Conservation (phyloP, 2,329 filamentous ascomycete genomes). For the Aspergillus tubingensis region DNA sequence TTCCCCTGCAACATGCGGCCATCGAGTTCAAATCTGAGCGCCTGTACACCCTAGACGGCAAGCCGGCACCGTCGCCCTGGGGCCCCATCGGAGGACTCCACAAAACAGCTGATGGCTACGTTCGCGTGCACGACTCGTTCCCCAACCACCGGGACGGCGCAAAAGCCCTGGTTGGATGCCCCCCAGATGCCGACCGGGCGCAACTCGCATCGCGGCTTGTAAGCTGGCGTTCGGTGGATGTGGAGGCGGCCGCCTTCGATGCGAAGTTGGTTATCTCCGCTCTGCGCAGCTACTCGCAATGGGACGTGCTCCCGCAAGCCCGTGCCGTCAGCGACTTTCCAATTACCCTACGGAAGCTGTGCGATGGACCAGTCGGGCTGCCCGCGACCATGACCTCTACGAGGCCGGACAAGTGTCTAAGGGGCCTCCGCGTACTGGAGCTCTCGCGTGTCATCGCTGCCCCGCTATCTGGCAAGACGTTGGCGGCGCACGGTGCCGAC, state of each 20-base stretch:
- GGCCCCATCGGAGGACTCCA: slow-evolving; percentile 56
- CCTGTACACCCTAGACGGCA: slow-evolving; percentile 48
- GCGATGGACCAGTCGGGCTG: slow-evolving; percentile 12
- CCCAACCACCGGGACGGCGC: slow-evolving; percentile 52
- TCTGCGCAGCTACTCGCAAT: slow-evolving; percentile 53
- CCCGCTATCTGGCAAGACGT: slow-evolving; percentile 39
- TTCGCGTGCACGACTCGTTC: slow-evolving; percentile 59
- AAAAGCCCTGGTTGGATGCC: slow-evolving; percentile 47
- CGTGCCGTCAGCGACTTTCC: slow-evolving; percentile 49
- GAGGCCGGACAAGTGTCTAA: slow-evolving; percentile 35
- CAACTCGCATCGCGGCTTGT: slow-evolving; percentile 44
- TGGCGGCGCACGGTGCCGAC: slow-evolving; percentile 45
- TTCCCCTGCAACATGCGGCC: too few relatives aligned
- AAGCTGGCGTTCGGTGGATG: slow-evolving; percentile 48
- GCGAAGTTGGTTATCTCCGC: slow-evolving; percentile 51
- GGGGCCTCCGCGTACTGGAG: slow-evolving; percentile 43
- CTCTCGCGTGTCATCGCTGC: slow-evolving; percentile 44
- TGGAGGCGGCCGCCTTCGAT: slow-evolving; percentile 50
- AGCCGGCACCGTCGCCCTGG: slow-evolving; percentile 35
- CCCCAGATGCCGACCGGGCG: slow-evolving; percentile 33
- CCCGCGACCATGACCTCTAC: slow-evolving; percentile 12
- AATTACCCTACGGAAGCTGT: slow-evolving; percentile 45
- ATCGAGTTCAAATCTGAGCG: slow-evolving; percentile 58
- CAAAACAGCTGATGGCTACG: slow-evolving; percentile 52
- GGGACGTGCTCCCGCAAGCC: slow-evolving; percentile 55